Base-by-base conservation (phyloP, 129 eudicot genomes). In the Pittosporum tobira region DNA sequence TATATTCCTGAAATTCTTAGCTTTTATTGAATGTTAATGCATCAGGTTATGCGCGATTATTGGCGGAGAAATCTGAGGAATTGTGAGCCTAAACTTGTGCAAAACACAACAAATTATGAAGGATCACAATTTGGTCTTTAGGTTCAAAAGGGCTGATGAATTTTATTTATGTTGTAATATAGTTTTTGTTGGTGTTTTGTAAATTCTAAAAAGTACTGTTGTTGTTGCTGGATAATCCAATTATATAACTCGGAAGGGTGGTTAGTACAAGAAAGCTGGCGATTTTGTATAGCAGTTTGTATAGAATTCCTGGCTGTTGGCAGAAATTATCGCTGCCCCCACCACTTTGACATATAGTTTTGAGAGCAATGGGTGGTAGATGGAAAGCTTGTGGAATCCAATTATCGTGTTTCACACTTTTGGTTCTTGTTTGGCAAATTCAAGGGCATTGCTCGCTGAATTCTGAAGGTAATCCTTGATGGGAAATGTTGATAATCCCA, bases 321-420 rank as follows among this genome's bases (percentile, higher is more conserved):
- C 79, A 70, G 77, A 76, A 19, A 67, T 73, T 56, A 48, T 34
- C 29, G 68, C 79, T 73, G 78, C 82, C 94, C 70, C 81, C 80
- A 72, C 61, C 69, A 47, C 70, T 47, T 55, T 82, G 34, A 57
- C 66, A 42, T 60, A 75, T 74, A 54, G 69, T 66, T 69, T 48
- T 28, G 53, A 57, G 45, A 69, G 72, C 70, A 38, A 91, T 86
- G 98, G 86, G 95, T 77, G 71, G 61, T 71, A 74, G 79, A 80
- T 83, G 94, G 90, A 72, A 59, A 20, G 57, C 77, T 58, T 54
- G 54, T 80, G 74, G 69, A 69, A 67, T 73, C 62, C 25, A 75
- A 62, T 56, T 89, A 63, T 55, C 73, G 18, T 58, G 72, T 68
- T 65, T 81, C 38, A 30, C 61, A 20, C 69, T 74, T 73, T 56